These are phyloP conservation scores for slime mould (Dictyostelium discoideum) DNA, from an alignment of 78 protist genomes.

Conservation along the genomic window DNA sequence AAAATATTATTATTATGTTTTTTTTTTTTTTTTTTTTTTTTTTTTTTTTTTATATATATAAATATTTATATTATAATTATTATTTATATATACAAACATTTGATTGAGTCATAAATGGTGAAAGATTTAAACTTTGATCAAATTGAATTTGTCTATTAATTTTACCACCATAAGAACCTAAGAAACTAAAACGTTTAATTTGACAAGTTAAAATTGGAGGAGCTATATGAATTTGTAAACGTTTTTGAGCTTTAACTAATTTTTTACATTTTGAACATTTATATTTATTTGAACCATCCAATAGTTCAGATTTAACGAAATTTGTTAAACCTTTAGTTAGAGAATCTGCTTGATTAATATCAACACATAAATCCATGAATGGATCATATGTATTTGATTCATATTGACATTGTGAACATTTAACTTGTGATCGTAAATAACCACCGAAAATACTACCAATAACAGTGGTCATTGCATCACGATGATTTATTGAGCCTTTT, in stretches of 20 bases:
- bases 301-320: slow-evolving; percentile 83
- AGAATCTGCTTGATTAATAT: slow-evolving; percentile 42
- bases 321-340: slow-evolving; percentile 70
- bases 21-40: background rate
- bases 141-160: slow-evolving; percentile 61
- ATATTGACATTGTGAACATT: slow-evolving; percentile 74
- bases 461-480: slow-evolving; percentile 79
- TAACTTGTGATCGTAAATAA: slow-evolving; percentile 83
- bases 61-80: too few relatives aligned
- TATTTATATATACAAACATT: background rate
- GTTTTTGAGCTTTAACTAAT: slow-evolving; percentile 65
- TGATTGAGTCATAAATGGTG: slow-evolving; percentile 47
- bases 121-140: slow-evolving; percentile 33
- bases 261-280: slow-evolving; percentile 86
- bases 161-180: slow-evolving; percentile 68
- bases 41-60: too few relatives aligned
- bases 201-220: slow-evolving; percentile 84
- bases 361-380: slow-evolving; percentile 88
- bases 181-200: slow-evolving; percentile 76
- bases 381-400: slow-evolving; percentile 93
- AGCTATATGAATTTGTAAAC: slow-evolving; percentile 52
- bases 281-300: slow-evolving; percentile 92
- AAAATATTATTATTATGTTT: background rate
- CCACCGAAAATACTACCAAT: slow-evolving; percentile 93
- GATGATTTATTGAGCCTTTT: slow-evolving; percentile 16